A percentile compares a stretch with the other conserved stretches of the same genome.
These are phyloP conservation scores for Jackrogersella multiformis DNA, from an alignment of 495 filamentous ascomycete species.

Conservation along the genomic window DNA sequence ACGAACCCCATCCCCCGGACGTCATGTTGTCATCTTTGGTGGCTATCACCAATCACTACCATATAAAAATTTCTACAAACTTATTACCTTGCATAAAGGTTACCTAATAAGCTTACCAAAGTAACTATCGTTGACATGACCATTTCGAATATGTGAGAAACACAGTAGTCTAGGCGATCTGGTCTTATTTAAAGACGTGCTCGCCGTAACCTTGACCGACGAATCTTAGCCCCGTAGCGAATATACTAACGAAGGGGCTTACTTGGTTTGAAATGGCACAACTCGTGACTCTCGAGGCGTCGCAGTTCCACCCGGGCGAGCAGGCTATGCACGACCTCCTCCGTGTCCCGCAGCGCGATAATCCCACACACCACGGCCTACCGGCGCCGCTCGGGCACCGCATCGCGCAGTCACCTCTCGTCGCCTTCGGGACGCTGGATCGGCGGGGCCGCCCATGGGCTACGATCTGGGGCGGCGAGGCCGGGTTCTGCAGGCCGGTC, in stretches of 20 bases:
- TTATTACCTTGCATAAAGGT: background rate
- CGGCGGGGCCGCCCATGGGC: conserved; percentile 72
- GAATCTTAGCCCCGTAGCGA: too few species aligned
- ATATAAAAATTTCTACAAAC: background rate
- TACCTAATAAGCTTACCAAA: background rate
- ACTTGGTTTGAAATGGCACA: conserved; percentile 15
- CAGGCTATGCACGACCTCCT: conserved; percentile 46
- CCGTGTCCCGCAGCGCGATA: conserved; percentile 52
- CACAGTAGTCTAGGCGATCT: background rate
- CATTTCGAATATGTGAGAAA: background rate
- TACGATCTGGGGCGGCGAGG: conserved; percentile 75
- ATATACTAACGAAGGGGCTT: too few species aligned
- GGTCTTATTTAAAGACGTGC: too few species aligned
- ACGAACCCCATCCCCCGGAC: background rate
- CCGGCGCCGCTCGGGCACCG: conserved; percentile 62
- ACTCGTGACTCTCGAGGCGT: conserved; percentile 29
- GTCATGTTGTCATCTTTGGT: background rate
- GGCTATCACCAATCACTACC: background rate
- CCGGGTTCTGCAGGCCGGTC: conserved; percentile 69
- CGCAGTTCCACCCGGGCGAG: conserved; percentile 52
- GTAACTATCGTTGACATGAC: too few species aligned
- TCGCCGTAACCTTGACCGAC: too few species aligned
- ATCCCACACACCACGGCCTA: conserved; percentile 69
- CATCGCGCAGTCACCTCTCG: conserved; percentile 66
- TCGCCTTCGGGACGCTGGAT: conserved; percentile 77